These are phyloP conservation scores for Aspergillus piperis DNA, from an alignment of 2,329 filamentous ascomycete species.

Conservation along the genomic window DNA sequence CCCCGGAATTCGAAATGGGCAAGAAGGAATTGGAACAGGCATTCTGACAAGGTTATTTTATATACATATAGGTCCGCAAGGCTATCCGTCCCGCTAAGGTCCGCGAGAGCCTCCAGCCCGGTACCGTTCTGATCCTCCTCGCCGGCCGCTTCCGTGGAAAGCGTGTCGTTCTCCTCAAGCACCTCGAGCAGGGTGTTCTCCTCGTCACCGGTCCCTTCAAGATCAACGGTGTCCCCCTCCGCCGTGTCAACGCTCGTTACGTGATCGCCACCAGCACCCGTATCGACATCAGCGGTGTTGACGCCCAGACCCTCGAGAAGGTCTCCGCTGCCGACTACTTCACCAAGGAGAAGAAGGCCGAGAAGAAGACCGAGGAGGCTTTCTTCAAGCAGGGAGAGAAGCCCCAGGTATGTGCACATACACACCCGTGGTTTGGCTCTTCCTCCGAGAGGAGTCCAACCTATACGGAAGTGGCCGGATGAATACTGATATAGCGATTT, in stretches of 20 bases:
- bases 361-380: slow-evolving; percentile 97
- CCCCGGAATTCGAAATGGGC: not conserved
- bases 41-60: slow-evolving; percentile 31
- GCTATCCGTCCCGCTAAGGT: slow-evolving; percentile 82
- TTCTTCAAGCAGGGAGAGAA: slow-evolving; percentile 99
- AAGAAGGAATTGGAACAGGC: slow-evolving; percentile 8
- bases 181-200: slow-evolving; percentile 94
- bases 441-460: not conserved
- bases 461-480: not conserved
- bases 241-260: slow-evolving; percentile 63
- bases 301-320: slow-evolving; percentile 73
- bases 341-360: slow-evolving; percentile 82
- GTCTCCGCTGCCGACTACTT: slow-evolving; percentile 91
- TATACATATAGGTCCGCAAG: slow-evolving; percentile 78
- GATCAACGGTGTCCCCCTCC: slow-evolving; percentile 98
- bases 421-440: slow-evolving; percentile 11
- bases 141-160: slow-evolving; percentile 99
- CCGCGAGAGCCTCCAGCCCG: slow-evolving; percentile 86
- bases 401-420: slow-evolving; percentile 75
- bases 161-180: slow-evolving; percentile 98
- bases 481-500: slow-evolving; percentile 8
- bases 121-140: slow-evolving; percentile 97
- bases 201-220: slow-evolving; percentile 99
- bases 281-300: slow-evolving; percentile 72
- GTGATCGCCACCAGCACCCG: slow-evolving; percentile 53